Base-by-base conservation (phyloP, 148 eudicot species). In the Polygonum aviculare region DNA sequence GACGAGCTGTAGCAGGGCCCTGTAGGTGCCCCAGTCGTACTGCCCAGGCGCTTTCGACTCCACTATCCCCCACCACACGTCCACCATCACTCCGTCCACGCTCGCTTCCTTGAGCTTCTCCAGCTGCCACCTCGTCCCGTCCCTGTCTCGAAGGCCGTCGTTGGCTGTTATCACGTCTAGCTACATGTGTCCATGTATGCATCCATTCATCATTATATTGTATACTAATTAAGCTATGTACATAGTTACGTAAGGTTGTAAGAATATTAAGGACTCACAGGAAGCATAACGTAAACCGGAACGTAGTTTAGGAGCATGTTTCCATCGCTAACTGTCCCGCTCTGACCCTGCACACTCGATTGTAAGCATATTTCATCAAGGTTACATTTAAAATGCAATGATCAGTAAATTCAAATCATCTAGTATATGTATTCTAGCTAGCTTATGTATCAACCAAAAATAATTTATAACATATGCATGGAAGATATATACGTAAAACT, bases 1-100 rank as follows among this genome's bases (percentile, higher is more conserved):
- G 10, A 87, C 77, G 35, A 90, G 78, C 72, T 85, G 80, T 75
- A 91, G 90, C 80, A 94, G 74, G 76, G 79, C 78, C 82, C 79
- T 81, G 52, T 93, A 93, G 7, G 97, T 90, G 70, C 75, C 82
- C 98, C 97, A 91, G 16, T 87, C 85, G 59, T 93, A 93, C 22
- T 84, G 84, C 74, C 88, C 84, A 6, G 94, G 88, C 26, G 90
- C 93, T 79, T 82, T 80, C 8, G 91, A 74, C 81, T 93, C 98
- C 8, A 91, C 85, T 10, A 93, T 87, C 1, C 98, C 97, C 94
- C 98, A 91, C 98, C 98, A 93, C 36, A 93, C 97, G 78, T 91
- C 98, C 74, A 91, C 84, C 97, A 91, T 93, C 26, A 93, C 86
- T 72, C 97, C 97, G 76, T 91, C 98, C 35, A 90, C 88, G 3